These are phyloP conservation scores for Aspergillus asperescens DNA, from an alignment of 495 filamentous ascomycete genomes.

Conservation along the genomic window DNA sequence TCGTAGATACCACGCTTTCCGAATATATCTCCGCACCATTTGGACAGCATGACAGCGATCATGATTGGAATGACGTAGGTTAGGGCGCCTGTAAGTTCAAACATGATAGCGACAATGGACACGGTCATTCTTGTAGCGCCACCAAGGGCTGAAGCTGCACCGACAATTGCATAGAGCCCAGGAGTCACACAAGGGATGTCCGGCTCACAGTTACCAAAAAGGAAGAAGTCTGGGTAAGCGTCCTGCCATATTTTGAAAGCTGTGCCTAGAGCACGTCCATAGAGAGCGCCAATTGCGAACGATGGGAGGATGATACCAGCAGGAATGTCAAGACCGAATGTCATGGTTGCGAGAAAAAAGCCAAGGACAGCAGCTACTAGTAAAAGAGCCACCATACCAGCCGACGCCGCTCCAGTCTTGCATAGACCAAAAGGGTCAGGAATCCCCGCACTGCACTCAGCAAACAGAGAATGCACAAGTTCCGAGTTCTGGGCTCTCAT, in stretches of 20 bases:
- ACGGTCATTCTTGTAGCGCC: slow-evolving; percentile 96
- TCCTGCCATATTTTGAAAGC: slow-evolving; percentile 84
- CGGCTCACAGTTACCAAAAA: slow-evolving; percentile 76
- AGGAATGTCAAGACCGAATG: slow-evolving; percentile 94
- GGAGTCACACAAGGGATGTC: slow-evolving; percentile 90
- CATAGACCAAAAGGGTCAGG: slow-evolving; percentile 88
- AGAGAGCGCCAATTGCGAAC: slow-evolving; percentile 92
- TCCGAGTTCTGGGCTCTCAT: slow-evolving; percentile 90
- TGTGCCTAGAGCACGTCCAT: slow-evolving; percentile 87
- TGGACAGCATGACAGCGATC: slow-evolving; percentile 98
- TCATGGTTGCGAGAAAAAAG: slow-evolving; percentile 79
- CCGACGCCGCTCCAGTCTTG: slow-evolving; percentile 64
- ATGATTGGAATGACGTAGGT: slow-evolving; percentile 98
- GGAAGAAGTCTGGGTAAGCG: slow-evolving; percentile 66
- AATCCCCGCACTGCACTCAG: slow-evolving; percentile 71
- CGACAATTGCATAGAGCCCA: slow-evolving; percentile 93
- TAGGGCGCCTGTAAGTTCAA: slow-evolving; percentile 91
- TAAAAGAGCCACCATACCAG: slow-evolving; percentile 71
- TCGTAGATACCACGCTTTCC: slow-evolving; percentile 94
- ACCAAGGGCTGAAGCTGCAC: slow-evolving; percentile 90
- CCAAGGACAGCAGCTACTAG: slow-evolving; percentile 74
- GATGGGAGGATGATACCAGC: slow-evolving; percentile 95
- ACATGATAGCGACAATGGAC: slow-evolving; percentile 99
- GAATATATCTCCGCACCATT: slow-evolving; percentile 98
- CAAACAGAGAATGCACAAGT: slow-evolving; percentile 86